Base-by-base conservation (phyloP, 805 yeast genomes). In the Ascoidea rubescens region DNA sequence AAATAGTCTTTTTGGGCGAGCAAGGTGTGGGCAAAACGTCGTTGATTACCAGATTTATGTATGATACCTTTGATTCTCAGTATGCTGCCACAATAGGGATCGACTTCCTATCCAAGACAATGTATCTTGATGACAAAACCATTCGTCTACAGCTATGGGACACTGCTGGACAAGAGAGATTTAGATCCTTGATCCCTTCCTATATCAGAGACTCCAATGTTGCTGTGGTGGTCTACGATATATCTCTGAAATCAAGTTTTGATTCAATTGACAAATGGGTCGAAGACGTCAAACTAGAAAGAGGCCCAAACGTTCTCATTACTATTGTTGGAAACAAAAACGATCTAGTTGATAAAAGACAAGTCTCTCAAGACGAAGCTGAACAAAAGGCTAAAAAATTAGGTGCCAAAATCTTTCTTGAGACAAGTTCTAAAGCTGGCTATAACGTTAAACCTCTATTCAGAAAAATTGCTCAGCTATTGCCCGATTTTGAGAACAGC, bases 1-100 rank as follows among this genome's bases (percentile, higher is more conserved):
- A 93, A 69, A 87, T 91, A 53, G 98, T 91, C 43, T 93, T 91
- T 65, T 74, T 91, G 44, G 99, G 99, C n/a, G 99, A 91, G 66
- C 96, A 88, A 67, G 85, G 84, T 73, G 98, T 91, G 46, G 99
- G 99, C 46, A 91, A 91, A 66, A 91, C 99, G 5, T 91, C 98
- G 1, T 75, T 91, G 55, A 87, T 91, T 59, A 90, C 98, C n/a
- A 74, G 98, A 58, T 91, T 93, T 71, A 91, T 91, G 98, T 91
- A 91, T 65, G 98, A 93, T 65, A 85, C 96, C 17, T 91, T 91
- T 66, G 97, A 91, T 66, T 91, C 93, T 45, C 96, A 90, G 64
- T 93, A 93, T 64, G 88, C 88, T 0, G 98, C 99, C 16, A 91
- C 99, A 0, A 89, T 93, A 52, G 99, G 99, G 31, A 93, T 93